A percentile compares a stretch with the other conserved stretches of the same genome.
Conservation (phyloP, 805 yeast species). For the Teunomyces aglyptinius region DNA sequence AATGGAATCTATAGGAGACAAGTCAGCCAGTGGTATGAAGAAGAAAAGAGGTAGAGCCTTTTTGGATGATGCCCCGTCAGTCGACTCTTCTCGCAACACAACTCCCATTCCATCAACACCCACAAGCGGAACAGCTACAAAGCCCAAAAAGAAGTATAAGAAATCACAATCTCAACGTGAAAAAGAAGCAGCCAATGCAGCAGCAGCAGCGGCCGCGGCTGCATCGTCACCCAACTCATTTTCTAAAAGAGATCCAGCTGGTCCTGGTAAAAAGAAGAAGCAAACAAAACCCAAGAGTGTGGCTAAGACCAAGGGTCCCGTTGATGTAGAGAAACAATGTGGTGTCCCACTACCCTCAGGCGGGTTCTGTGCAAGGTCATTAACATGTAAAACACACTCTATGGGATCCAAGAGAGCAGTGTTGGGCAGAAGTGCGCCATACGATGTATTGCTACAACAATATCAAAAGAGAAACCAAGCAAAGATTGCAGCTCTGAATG, state of each 20-base stretch:
- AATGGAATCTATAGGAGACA: slow-evolving; percentile 11
- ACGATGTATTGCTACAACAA: slow-evolving; percentile 81
- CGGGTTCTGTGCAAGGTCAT: slow-evolving; percentile 92
- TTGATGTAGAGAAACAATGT: slow-evolving; percentile 91
- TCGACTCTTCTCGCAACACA: slow-evolving; percentile 37
- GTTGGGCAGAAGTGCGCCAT: slow-evolving; percentile 88
- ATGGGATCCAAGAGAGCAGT: slow-evolving; percentile 98
- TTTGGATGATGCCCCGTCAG: slow-evolving; percentile 38
- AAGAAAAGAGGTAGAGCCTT: slow-evolving; percentile 26
- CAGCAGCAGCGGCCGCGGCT: slow-evolving; percentile 43
- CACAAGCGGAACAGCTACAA: slow-evolving; percentile 15
- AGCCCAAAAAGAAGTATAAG: slow-evolving; percentile 44
- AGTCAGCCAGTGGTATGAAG: slow-evolving; percentile 20
- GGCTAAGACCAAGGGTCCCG: slow-evolving; percentile 72
- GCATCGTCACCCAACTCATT: slow-evolving; percentile 10
- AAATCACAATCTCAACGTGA: slow-evolving; percentile 44
- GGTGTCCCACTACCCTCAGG: slow-evolving; percentile 94
- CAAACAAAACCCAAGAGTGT: slow-evolving; percentile 36
- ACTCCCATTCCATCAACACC: slow-evolving; percentile 34
- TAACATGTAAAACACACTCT: slow-evolving; percentile 96
- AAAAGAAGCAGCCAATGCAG: slow-evolving; percentile 47
- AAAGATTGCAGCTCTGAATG: slow-evolving; percentile 78
- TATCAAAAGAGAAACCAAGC: slow-evolving; percentile 93
- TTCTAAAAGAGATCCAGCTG: slow-evolving; percentile 8
- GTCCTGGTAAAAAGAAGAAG: slow-evolving; percentile 30